Evolutionary conservation across 371 early-diverging fungal species (phyloP), one percentile per base, ranked within the genome.

Genomic region (Lichtheimia corymbifera): DNA sequence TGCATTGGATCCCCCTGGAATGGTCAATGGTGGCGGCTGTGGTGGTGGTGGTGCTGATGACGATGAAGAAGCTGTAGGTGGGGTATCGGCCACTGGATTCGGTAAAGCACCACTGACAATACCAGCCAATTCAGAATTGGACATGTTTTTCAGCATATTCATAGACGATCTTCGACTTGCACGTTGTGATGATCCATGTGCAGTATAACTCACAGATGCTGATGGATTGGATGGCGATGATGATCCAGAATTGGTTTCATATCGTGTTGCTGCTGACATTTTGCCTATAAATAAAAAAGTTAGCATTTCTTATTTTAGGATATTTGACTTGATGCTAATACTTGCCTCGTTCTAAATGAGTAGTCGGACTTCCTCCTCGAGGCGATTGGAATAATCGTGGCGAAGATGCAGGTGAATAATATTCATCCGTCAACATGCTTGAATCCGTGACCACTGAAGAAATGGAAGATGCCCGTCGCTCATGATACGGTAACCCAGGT

Each of bases 31-130:
- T 12, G 55, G 41, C 20, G 62, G 62, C 22, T 22, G 22, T 17
- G 50, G 11, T n/a, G 18, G 11, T n/a, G 18, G 41, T 14, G 24
- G 18, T 20, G 17, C 17, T 13, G 35, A 20, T 6, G 50, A 58
- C 14, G 43, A 42, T 9, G 47, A 25, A 45, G 47, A 6, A 5
- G 11, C 24, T 18, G 55, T 42, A 14, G 64, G 59, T 25, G 72
- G 66, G 18, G 62, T 56, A 47, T 66, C 65, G 0, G 55, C 44
- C 6, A 71, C 65, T 15, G 71, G 71, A 45, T 71, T 71, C 7
- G 72, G 72, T 27, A 63, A 58, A 9, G 54, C 62, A 11, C 72
- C 72, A 53, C 66, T 67, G 17, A 72, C 67, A 50, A 72, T 72
- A 28, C 52, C 62, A 22, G 72, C 72, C 2, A 72, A 58, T 53